Evolutionary conservation across 2,329 filamentous ascomycete species (phyloP), one percentile per base, ranked within the genome.

Genomic region (Clarireedia monteithiana): DNA sequence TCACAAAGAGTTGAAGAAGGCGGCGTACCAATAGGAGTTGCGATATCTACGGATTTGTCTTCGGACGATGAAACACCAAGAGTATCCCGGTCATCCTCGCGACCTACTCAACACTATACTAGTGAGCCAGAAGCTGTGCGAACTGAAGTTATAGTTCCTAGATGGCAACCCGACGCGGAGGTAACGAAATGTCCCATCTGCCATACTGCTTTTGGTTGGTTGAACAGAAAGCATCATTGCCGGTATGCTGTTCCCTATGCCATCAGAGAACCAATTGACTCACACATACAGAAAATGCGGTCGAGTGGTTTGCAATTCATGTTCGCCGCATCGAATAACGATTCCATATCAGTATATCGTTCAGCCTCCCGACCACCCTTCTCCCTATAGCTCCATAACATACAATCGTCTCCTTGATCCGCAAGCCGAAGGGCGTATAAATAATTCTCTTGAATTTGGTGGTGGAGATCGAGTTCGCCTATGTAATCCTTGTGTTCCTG

Each of bases 291-390:
- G 85, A 63, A 96, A 96, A 80, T 97, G 92, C 69, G 92, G 92
- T 47, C 79, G 91, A 59, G 91, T 97, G 7, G 92, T 97, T 24
- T 97, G 92, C 71, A 84, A 85, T 57, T 78, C 83, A 20, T 97
- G 92, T 73, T 96, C 92, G 2, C 92, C 92, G 3, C 92, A 97
- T 71, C 83, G 91, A 59, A 97, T 97, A 68, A 95, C 89, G 3
- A 96, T 97, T 60, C 92, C 92, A 1, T 82, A 91, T 62, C 89
- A 94, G 68, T 97, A 89, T 69, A 96, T 97, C 62, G 91, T 96
- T 26, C 86, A 86, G 48, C 88, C 89, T 3, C 86, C 88, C 1
- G 23, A 53, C 26, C 54, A 61, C 73, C 47, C 48, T 20, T 48
- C 56, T 47, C 48, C 40, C 45, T 49, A 59, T 50, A 57, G 38